Base-by-base conservation (phyloP, 306 rosid species). In the Sechiopsis laciniata region DNA sequence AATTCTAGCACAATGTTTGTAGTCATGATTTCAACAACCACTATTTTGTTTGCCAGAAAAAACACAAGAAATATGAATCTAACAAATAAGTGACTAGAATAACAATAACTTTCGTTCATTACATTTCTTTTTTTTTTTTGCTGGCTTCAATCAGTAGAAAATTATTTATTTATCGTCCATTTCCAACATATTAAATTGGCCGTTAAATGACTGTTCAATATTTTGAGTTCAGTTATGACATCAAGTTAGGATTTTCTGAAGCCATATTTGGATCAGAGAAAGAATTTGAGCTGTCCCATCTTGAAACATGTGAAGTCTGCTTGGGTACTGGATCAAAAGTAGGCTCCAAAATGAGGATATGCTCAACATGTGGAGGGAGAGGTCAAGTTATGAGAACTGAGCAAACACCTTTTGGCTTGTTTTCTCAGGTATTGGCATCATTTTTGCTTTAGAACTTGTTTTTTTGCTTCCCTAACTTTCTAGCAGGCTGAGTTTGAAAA, bases 381-480 rank as follows among this genome's bases (percentile, higher is more conserved):
- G 98, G 98, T 84, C 98, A 94, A 81, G 97, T 94, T 83, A 94
- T 94, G 98, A 94, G 91, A 85, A 89, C 98, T 19, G 98, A 94
- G 80, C 98, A 87, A 83, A 94, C 98, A 77, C 98, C 98, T 81
- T 94, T 94, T 83, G 98, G 98, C 78, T 37, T 94, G 90, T 94
- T 94, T 85, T 94, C 97, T 26, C 97, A 94, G 98, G 98, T 94
- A 67, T 46, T 2, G 10, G 11, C 37, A 11, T 5, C 32, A 67
- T 10, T 67, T 17, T 46, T 66, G 35, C 55, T 45, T 66, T 19
- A 20, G 37, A 65, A 67, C 55, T 66, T 66, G 72, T 19, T 10
- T 46, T 19, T 66, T 65, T 8, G 32, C 53, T 42, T 42, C 72
- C 53, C 46, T 65, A 10, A 65, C 54, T 42, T 19, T 9, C 29